These are phyloP conservation scores for Clarireedia sp. DNA, from an alignment of 2,329 filamentous ascomycete genomes.

Conservation along the genomic window DNA sequence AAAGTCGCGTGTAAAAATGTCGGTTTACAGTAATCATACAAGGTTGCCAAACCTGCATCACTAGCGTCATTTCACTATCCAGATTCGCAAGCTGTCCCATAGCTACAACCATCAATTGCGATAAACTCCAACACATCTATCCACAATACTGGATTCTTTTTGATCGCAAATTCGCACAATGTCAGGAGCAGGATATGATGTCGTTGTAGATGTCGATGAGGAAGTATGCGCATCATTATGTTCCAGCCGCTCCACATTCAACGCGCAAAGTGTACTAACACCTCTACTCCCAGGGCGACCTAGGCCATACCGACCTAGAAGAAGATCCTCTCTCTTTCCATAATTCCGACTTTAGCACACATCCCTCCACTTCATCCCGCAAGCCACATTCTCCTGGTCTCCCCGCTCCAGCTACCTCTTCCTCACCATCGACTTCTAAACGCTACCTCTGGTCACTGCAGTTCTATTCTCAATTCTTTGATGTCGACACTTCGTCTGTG, in stretches of 20 bases:
- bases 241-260: constrained; percentile 4
- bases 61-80: constrained; percentile 3
- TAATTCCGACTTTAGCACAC: constrained; percentile 72
- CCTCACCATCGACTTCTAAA: constrained; percentile 50
- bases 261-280: not conserved
- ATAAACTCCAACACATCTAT: not conserved
- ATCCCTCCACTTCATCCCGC: constrained; percentile 36
- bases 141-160: not conserved
- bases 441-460: constrained; percentile 85
- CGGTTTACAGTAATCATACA: not conserved
- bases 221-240: constrained; percentile 52
- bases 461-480: constrained; percentile 98
- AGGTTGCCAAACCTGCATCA: constrained; percentile 3
- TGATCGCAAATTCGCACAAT: constrained; percentile 14
- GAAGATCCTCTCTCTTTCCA: constrained; percentile 95
- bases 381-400: constrained; percentile 37
- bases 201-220: constrained; percentile 94
- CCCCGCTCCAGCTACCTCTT: constrained; percentile 49
- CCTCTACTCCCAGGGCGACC: constrained; percentile 62
- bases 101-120: constrained; percentile 5
- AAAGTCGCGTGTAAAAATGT: too few relatives aligned
- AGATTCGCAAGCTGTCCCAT: constrained; percentile 21
- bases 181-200: constrained; percentile 73
- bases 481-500: constrained; percentile 90
- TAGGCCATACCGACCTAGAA: constrained; percentile 95